These are phyloP conservation scores for Larix kaempferi DNA, from an alignment of 75 land plant genomes.

Conservation along the genomic window DNA sequence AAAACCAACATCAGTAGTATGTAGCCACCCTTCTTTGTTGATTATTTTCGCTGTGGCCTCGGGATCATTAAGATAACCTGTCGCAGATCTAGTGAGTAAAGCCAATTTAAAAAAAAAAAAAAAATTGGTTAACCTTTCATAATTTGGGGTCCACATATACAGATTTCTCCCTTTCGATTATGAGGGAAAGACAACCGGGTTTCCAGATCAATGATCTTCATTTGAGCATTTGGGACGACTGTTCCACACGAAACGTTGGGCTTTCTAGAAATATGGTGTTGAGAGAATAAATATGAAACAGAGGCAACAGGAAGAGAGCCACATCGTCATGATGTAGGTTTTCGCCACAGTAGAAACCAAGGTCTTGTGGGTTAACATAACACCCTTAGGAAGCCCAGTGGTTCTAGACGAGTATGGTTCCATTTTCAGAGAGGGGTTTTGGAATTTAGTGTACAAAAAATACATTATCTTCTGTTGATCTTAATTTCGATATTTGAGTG, in stretches of 20 bases:
- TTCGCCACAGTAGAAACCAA: no score
- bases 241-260: conserved; percentile 77
- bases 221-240: conserved; percentile 62
- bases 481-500: no score
- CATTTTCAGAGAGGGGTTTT: no score
- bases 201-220: conserved; percentile 64
- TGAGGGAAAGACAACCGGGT: conserved; percentile 59
- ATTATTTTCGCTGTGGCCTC: conserved; percentile 44
- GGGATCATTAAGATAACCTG: conserved; percentile 53
- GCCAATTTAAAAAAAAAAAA: neutral
- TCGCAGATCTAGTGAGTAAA: no score
- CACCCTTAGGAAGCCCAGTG: no score
- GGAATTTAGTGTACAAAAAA: no score
- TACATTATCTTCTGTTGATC: no score
- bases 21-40: conserved; percentile 59
- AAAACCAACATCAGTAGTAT: conserved; percentile 57
- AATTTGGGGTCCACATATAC: conserved; percentile 66
- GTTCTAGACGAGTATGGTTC: no score
- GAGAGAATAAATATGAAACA: no score
- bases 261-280: conserved; percentile 43
- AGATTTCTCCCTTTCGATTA: conserved; percentile 74
- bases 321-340: no score
- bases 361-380: no score
- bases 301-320: no score
- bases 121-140: conserved; percentile 66